Evolutionary conservation across 768 basidiomycete genomes (phyloP), one percentile per base, ranked within the genome.

Genomic region (Tricholoma bakamatsutake): DNA sequence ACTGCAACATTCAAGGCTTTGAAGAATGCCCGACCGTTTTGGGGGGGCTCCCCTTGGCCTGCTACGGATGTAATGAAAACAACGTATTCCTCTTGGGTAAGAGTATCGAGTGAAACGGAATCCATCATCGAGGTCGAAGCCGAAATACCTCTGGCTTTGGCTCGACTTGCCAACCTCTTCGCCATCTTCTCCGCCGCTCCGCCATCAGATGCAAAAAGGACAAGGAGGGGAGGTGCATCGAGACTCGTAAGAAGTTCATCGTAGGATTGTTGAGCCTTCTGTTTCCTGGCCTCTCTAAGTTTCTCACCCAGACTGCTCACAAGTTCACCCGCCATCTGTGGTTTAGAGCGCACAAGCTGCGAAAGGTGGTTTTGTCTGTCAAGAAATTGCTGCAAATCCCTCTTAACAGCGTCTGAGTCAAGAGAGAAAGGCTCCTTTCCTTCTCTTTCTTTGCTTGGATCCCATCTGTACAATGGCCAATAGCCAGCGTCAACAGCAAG

Each of bases 381-480:
- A 58, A 99, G 85, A 83, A 98, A 99, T 62, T 87, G 80, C 68
- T 87, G 84, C 18, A 99, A 77, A 64, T 97, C 96, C 57, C 91
- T 87, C 80, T 98, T 98, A 72, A 99, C 82, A 30, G 87, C 79
- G 62, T 96, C 92, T 3, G 92, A 94, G 72, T 98, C 97, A 56
- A 99, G 84, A 11, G 81, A 80, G 77, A 99, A 99, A 13, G 90
- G 88, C 59, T 95, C 93, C 66, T 85, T 78, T 40, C 88, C 88
- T 43, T 70, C 71, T 24, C 70, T 72, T 64, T 94, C 91, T 69
- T 90, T 88, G 63, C 80, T 79, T 0, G 97, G 97, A 70, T 99
- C 87, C 95, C 96, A 99, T 54, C 97, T 83, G 78, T 98, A 99
- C 52, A 98, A 76, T 0, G 96, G 96, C 97, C 97, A 98, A 73